phyloP scores from a whole-genome alignment of 441 rosid species.

The Syzygium malaccense region DNA sequence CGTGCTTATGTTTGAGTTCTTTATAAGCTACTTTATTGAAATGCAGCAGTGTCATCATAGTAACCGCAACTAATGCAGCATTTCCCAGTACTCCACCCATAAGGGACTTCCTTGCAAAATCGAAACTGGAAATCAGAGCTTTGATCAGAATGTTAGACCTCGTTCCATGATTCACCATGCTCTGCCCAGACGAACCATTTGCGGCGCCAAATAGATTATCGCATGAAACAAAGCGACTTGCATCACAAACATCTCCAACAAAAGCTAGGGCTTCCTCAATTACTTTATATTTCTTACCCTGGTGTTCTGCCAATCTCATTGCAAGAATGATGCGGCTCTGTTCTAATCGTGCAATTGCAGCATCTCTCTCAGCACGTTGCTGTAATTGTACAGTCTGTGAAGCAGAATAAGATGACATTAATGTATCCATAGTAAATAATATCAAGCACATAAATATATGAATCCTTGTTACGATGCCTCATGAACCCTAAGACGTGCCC shows the following conservation, averaged over 20 bases:
- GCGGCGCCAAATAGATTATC: constrained; percentile 37
- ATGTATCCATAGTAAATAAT: not conserved
- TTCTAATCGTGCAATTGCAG: constrained; percentile 73
- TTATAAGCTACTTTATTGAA: constrained; percentile 42
- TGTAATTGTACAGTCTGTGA: constrained; percentile 67
- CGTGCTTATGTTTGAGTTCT: constrained; percentile 21
- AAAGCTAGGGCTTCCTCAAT: constrained; percentile 81
- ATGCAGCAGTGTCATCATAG: constrained; percentile 70
- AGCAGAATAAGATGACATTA: not conserved
- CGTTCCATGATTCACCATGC: constrained; percentile 12
- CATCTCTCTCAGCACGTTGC: constrained; percentile 83
- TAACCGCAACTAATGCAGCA: constrained; percentile 64
- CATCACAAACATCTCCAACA: constrained; percentile 55
- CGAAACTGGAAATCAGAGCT: constrained; percentile 40
- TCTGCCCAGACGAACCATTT: constrained; percentile 22
- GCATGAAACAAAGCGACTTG: constrained; percentile 41
- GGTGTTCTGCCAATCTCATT: constrained; percentile 71
- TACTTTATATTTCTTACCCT: constrained; percentile 71
- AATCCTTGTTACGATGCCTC: not conserved
- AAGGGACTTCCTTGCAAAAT: constrained; percentile 48
- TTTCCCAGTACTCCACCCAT: constrained; percentile 63
- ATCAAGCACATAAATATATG: not conserved
- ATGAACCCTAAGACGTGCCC: not conserved
- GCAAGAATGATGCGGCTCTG: constrained; percentile 81
- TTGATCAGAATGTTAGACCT: constrained; percentile 32